These are phyloP conservation scores for Boeremia lycopersici DNA, from an alignment of 2,329 filamentous ascomycete species.

Conservation along the genomic window DNA sequence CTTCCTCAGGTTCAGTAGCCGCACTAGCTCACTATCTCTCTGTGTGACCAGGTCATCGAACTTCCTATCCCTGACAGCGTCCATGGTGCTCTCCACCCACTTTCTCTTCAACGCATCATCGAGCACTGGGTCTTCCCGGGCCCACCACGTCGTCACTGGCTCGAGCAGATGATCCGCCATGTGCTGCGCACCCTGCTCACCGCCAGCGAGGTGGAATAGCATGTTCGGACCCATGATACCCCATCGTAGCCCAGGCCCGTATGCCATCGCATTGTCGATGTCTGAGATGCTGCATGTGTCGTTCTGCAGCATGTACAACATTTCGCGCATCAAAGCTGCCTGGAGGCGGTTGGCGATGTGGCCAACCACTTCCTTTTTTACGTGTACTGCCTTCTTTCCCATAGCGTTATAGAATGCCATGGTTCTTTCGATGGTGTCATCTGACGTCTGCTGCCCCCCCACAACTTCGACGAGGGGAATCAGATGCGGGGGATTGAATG, in stretches of 20 bases:
- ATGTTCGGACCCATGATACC: conserved; percentile 24
- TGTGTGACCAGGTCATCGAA: conserved; percentile 18
- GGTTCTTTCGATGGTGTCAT: conserved; percentile 28
- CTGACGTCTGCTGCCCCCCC: conserved; percentile 23
- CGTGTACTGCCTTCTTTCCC: conserved; percentile 46
- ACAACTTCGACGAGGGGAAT: conserved; percentile 57
- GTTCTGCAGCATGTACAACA: conserved; percentile 19
- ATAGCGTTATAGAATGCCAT: conserved; percentile 49
- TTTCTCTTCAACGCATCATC: conserved; percentile 24
- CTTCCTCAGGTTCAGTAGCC: conserved; percentile 18
- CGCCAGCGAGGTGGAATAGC: conserved; percentile 23
- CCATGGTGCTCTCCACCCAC: conserved; percentile 22
- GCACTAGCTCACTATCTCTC: conserved; percentile 24
- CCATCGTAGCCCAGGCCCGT: conserved; percentile 25
- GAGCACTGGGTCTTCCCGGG: conserved; percentile 17
- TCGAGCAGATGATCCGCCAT: conserved; percentile 21
- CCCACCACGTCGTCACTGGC: conserved; percentile 28
- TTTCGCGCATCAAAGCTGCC: conserved; percentile 26
- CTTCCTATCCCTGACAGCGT: conserved; percentile 14
- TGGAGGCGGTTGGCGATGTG: conserved; percentile 56
- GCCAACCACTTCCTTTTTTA: conserved; percentile 49
- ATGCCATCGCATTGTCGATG: conserved; percentile 25
- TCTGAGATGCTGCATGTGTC: conserved; percentile 22
- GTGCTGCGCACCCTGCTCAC: conserved; percentile 25
- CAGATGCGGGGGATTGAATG: conserved; percentile 58